Evolutionary conservation across 176 grass and related monocot species (phyloP).

Genomic region (Bromus sterilis): DNA sequence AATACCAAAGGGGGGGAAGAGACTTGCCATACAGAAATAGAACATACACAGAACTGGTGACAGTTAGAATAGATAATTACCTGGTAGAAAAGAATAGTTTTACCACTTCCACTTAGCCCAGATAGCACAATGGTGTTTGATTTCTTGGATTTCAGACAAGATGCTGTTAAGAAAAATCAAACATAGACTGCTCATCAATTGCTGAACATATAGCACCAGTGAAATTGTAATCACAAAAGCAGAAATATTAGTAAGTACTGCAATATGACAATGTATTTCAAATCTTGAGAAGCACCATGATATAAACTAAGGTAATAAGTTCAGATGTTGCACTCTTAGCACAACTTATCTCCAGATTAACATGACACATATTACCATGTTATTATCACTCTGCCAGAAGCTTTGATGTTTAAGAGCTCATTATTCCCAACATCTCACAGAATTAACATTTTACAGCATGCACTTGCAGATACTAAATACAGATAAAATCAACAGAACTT

Average conservation of each 20-base stretch:
- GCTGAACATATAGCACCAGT: background rate
- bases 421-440: background rate
- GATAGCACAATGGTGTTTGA: slow-evolving; percentile 71
- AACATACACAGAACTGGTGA: background rate
- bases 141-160: slow-evolving; percentile 59
- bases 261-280: background rate
- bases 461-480: background rate
- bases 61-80: slow-evolving; percentile 28
- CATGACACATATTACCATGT: background rate
- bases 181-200: background rate
- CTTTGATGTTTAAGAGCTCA: background rate
- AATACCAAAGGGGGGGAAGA: background rate
- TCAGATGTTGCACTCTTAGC: background rate
- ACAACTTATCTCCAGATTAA: slow-evolving; percentile 5
- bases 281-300: background rate
- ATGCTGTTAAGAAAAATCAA: slow-evolving; percentile 36
- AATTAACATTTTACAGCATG: background rate
- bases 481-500: background rate
- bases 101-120: slow-evolving; percentile 85
- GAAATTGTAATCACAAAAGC: background rate
- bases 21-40: background rate
- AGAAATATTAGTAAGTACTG: background rate
- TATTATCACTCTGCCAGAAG: background rate
- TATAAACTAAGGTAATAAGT: background rate
- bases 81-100: slow-evolving; percentile 93